Percentiles rank a stretch among this genome's conserved stretches.
These are phyloP conservation scores for Scleroderma bovista DNA, from an alignment of 768 basidiomycete genomes.

Conservation along the genomic window DNA sequence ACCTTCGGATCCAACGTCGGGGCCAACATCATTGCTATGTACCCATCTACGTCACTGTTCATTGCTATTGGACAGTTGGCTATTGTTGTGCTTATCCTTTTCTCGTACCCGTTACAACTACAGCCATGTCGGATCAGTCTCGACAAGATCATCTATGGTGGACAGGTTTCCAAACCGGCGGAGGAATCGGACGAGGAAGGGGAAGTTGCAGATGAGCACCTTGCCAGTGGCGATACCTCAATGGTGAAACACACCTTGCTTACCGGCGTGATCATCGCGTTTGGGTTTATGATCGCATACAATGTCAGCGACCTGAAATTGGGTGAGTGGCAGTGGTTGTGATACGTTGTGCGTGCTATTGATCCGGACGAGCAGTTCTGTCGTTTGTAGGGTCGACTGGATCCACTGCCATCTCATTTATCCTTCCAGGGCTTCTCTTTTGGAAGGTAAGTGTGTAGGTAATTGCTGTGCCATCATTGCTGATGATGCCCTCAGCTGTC, in stretches of 20 bases:
- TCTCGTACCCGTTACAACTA: slow-evolving; percentile 93
- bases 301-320: slow-evolving; percentile 29
- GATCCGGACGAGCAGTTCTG: slow-evolving; percentile 54
- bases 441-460: slow-evolving; percentile 62
- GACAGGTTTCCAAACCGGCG: slow-evolving; percentile 30
- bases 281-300: slow-evolving; percentile 70
- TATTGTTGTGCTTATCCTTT: slow-evolving; percentile 84
- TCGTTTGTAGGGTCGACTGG: slow-evolving; percentile 97
- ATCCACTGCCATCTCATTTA: slow-evolving; percentile 95
- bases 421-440: slow-evolving; percentile 88
- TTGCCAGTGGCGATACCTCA: slow-evolving; percentile 52
- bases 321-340: neutral
- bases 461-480: slow-evolving; percentile 2
- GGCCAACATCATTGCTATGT: slow-evolving; percentile 93
- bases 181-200: slow-evolving; percentile 39
- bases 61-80: slow-evolving; percentile 92
- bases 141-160: slow-evolving; percentile 76
- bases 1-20: slow-evolving; percentile 91
- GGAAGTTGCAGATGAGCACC: slow-evolving; percentile 52
- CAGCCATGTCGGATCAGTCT: slow-evolving; percentile 90
- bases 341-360: slow-evolving; percentile 1
- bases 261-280: slow-evolving; percentile 58
- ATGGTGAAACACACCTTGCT: slow-evolving; percentile 61
- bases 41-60: slow-evolving; percentile 83
- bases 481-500: slow-evolving; percentile 46